A percentile compares a stretch with the other conserved stretches of the same genome.
phyloP scores from a whole-genome alignment of 2,329 filamentous ascomycete species.

The Ophiosphaerella herpotricha region DNA sequence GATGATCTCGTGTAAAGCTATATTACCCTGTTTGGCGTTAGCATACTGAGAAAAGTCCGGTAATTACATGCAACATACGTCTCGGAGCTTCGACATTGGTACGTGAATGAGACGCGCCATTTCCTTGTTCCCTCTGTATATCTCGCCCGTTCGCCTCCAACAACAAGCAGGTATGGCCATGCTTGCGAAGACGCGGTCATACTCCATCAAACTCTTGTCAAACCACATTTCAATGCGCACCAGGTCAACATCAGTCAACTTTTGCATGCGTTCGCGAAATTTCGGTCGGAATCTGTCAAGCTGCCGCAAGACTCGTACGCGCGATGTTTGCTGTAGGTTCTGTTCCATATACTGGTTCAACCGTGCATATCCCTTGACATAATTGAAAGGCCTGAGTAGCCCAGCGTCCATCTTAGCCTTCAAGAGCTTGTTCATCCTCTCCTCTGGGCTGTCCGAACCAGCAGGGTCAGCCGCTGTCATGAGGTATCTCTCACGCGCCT shows the following conservation, averaged over 20 bases:
- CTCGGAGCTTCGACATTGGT: conserved; percentile 85
- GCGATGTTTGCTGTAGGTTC: conserved; percentile 79
- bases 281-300: conserved; percentile 93
- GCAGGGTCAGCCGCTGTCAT: conserved; percentile 95
- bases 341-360: conserved; percentile 90
- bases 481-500: conserved; percentile 84
- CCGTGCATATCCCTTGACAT: conserved; percentile 92
- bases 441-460: conserved; percentile 81
- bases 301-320: conserved; percentile 89
- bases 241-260: conserved; percentile 89
- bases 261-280: conserved; percentile 93
- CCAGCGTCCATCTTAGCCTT: conserved; percentile 96
- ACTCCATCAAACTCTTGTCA: conserved; percentile 93
- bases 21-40: conserved; percentile 71
- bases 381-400: conserved; percentile 95
- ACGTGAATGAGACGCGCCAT: conserved; percentile 97
- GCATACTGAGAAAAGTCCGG: neutral
- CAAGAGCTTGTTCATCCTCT: conserved; percentile 92
- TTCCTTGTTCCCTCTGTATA: conserved; percentile 96
- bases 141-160: conserved; percentile 95
- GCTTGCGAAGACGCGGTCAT: conserved; percentile 96
- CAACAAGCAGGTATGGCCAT: conserved; percentile 99
- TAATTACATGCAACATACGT: conserved; percentile 64
- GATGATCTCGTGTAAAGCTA: conserved; percentile 93
- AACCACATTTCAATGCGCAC: conserved; percentile 99